Conservation (phyloP, 306 rosid species). For the Pyrus communis region DNA sequence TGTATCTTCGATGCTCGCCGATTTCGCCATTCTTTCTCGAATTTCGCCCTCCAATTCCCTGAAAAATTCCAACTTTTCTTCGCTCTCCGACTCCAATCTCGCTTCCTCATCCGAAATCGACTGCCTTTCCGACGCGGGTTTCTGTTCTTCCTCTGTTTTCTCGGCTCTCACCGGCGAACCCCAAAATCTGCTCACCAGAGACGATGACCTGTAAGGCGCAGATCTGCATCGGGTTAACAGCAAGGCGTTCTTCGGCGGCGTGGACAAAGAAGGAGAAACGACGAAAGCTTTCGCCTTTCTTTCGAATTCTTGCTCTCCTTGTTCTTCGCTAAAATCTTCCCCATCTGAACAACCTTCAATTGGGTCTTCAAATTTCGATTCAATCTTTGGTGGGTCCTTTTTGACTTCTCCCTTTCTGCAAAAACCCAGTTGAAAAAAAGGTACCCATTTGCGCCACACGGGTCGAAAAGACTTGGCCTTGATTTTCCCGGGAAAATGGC, state of each 20-base stretch:
- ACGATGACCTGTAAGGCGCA: slow-evolving; percentile 71
- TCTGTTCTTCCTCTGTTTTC: slow-evolving; percentile 27
- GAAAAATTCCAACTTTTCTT: slow-evolving; percentile 24
- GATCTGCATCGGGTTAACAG: slow-evolving; percentile 72
- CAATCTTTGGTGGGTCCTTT: slow-evolving; percentile 20
- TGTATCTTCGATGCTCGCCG: slow-evolving; percentile 22
- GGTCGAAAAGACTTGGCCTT: slow-evolving; percentile 28
- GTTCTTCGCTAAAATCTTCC: slow-evolving; percentile 10
- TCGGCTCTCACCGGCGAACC: slow-evolving; percentile 37
- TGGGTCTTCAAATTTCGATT: slow-evolving; percentile 10
- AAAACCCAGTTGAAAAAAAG: slow-evolving; percentile 23
- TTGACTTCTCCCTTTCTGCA: slow-evolving; percentile 25
- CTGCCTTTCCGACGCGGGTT: slow-evolving; percentile 22
- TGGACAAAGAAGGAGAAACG: slow-evolving; percentile 11
- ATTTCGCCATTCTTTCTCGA: slow-evolving; percentile 24
- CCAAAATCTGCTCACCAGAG: slow-evolving; percentile 53
- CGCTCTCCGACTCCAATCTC: slow-evolving; percentile 19
- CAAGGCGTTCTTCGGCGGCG: slow-evolving; percentile 69
- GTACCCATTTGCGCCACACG: slow-evolving; percentile 46
- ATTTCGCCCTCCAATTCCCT: slow-evolving; percentile 30
- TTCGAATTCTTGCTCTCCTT: slow-evolving; percentile 16
- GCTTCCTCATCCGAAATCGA: slow-evolving; percentile 30
- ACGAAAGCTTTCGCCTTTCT: slow-evolving; percentile 9
- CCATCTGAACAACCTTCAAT: slow-evolving; percentile 19
- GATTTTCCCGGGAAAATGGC: slow-evolving; percentile 15